phyloP scores from a whole-genome alignment of 177 flowering plant species.

The Vitis hybrid region DNA sequence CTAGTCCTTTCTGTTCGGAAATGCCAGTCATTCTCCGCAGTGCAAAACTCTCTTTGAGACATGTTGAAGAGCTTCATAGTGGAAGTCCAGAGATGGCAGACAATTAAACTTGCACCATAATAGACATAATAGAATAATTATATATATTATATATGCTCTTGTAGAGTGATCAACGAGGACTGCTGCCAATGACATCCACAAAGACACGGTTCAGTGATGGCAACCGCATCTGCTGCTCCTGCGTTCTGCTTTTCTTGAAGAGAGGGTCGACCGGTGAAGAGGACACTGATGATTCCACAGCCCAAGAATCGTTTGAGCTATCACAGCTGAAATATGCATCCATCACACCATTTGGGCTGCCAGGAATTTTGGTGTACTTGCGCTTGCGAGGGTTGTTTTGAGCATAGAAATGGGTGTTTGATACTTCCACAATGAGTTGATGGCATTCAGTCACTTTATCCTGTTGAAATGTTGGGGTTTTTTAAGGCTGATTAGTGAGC shows the following conservation, averaged over 20 bases:
- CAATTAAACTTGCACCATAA: background rate
- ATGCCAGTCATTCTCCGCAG: background rate
- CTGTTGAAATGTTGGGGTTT: slow-evolving; percentile 13
- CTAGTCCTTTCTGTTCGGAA: slow-evolving; percentile 4
- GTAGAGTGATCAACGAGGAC: slow-evolving; percentile 9
- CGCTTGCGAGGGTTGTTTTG: slow-evolving; percentile 16
- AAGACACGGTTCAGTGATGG: slow-evolving; percentile 18
- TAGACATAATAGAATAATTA: background rate
- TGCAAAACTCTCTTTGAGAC: too few species aligned
- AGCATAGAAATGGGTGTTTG: background rate
- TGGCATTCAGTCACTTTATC: slow-evolving; percentile 29
- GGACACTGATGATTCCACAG: slow-evolving; percentile 10
- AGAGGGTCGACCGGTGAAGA: slow-evolving; percentile 21
- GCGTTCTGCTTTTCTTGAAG: slow-evolving; percentile 31
- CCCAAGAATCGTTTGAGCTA: slow-evolving; percentile 39
- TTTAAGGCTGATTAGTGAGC: background rate
- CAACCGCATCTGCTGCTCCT: slow-evolving; percentile 18
- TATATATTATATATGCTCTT: background rate
- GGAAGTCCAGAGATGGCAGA: slow-evolving; percentile 9
- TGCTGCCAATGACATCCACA: slow-evolving; percentile 24
- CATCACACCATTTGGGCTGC: slow-evolving; percentile 40
- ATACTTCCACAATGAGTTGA: slow-evolving; percentile 18
- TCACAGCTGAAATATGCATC: slow-evolving; percentile 30
- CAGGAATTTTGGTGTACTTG: slow-evolving; percentile 14
- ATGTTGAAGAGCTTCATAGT: background rate